Evolutionary conservation across 805 yeast species (phyloP), one percentile per base, ranked within the genome.

Genomic region (Cyberlindnera mississippiensis): DNA sequence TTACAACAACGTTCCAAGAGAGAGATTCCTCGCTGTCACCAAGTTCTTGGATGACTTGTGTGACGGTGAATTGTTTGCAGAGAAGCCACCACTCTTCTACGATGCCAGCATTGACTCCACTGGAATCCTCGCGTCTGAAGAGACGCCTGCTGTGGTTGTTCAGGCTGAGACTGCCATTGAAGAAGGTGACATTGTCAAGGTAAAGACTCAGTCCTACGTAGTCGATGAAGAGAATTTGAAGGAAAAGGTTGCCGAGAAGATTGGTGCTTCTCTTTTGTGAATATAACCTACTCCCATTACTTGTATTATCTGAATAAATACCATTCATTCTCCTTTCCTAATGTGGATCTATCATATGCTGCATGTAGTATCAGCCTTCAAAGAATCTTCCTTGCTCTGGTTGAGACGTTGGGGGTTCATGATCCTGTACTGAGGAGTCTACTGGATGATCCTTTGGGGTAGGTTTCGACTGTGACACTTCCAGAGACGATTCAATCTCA

Each of bases 121-220:
- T 4, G 8, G 11, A 31, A 14, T 15, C 20, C 26, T 17, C 11
- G n/a, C 22, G n/a, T 18, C 34, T 9, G 6, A 11, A 14, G 38
- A 39, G 22, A 26, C 42, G 12, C 28, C 42, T 17, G 31, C 20
- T n/a, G 24, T 40, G 6, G 29, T 17, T 11, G 35, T 41, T 5
- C 28, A 34, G n/a, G 50, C 45, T 4, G 40, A 45, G 18, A 35
- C 41, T 11, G 41, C 42, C 10, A 41, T 57, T 12, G 44, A 42
- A n/a, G 44, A 51, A 14, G 58, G 49, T 34, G 60, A 56, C 35
- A 46, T 54, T 22, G 60, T 53, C 17, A 33, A 38, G 14, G 49
- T 41, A 6, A 40, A 33, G 5, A 44, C 50, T 4, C 38, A 41
- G 27, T 48, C 56, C 14, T 12, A 12, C 12, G 29, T 27, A 8